Conservation (phyloP, 106 monocot species). For the Agapanthus africanus region DNA sequence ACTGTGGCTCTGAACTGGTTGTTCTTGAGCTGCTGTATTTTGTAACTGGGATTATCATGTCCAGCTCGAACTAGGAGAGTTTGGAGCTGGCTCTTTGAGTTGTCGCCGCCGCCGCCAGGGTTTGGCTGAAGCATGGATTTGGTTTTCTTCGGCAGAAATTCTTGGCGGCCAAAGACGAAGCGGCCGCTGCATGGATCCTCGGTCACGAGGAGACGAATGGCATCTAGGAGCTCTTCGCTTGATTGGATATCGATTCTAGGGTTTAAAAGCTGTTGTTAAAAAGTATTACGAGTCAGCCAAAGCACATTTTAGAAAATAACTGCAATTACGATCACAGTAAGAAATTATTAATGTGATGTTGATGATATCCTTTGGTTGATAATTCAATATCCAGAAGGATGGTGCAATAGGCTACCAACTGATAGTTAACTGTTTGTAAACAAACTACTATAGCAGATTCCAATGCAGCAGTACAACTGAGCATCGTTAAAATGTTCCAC, state of each 20-base stretch:
- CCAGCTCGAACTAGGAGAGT: slow-evolving; percentile 74
- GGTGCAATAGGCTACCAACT: too few relatives aligned
- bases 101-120: slow-evolving; percentile 51
- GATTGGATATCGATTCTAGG: slow-evolving; percentile 62
- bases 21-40: slow-evolving; percentile 50
- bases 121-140: slow-evolving; percentile 15
- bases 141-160: slow-evolving; percentile 40
- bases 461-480: too few relatives aligned
- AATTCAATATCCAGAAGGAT: too few relatives aligned
- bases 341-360: too few relatives aligned
- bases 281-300: neutral
- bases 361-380: too few relatives aligned
- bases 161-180: slow-evolving; percentile 80
- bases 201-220: slow-evolving; percentile 58
- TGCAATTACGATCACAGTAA: too few relatives aligned
- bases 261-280: slow-evolving; percentile 60
- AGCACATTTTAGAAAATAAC: too few relatives aligned
- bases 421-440: too few relatives aligned
- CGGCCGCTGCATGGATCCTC: slow-evolving; percentile 75
- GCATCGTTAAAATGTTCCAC: too few relatives aligned
- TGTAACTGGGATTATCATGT: slow-evolving; percentile 65
- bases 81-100: slow-evolving; percentile 79
- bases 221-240: slow-evolving; percentile 63
- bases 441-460: too few relatives aligned
- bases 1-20: slow-evolving; percentile 67